Conservation (phyloP, 371 early-diverging fungal genomes). For the Mucor mucedo region DNA sequence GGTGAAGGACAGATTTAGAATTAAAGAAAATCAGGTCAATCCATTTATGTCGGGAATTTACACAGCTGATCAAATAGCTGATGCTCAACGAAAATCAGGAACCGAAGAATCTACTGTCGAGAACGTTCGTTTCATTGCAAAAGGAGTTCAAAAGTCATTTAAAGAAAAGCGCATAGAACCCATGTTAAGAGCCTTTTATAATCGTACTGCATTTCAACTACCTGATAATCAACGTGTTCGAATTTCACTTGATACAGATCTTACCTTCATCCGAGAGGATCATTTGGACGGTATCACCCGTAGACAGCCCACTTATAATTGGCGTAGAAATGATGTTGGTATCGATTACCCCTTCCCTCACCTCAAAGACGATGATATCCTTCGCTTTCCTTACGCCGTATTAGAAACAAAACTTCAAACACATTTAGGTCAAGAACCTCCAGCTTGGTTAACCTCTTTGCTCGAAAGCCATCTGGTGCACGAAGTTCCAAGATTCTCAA, state of each 20-base stretch:
- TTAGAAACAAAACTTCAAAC: constrained; percentile 96
- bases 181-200: constrained; percentile 91
- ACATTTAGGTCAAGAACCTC: constrained; percentile 81
- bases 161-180: constrained; percentile 82
- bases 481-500: constrained; percentile 96
- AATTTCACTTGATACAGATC: constrained; percentile 95
- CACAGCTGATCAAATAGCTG: constrained; percentile 85
- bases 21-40: constrained; percentile 48
- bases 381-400: constrained; percentile 93
- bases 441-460: constrained; percentile 90
- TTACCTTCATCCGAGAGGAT: constrained; percentile 96
- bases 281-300: constrained; percentile 60
- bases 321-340: constrained; percentile 90
- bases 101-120: constrained; percentile 54
- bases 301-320: constrained; percentile 72
- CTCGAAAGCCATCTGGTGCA: constrained; percentile 89
- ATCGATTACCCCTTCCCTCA: constrained; percentile 86
- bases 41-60: constrained; percentile 71
- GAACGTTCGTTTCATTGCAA: constrained; percentile 29
- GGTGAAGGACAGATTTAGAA: constrained; percentile 57
- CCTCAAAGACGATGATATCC: constrained; percentile 76
- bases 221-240: constrained; percentile 95
- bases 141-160: constrained; percentile 81
- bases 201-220: constrained; percentile 97
- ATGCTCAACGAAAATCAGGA: constrained; percentile 72